phyloP scores from a whole-genome alignment of 257 asterid species.

The Galeopsis tetrahit region DNA sequence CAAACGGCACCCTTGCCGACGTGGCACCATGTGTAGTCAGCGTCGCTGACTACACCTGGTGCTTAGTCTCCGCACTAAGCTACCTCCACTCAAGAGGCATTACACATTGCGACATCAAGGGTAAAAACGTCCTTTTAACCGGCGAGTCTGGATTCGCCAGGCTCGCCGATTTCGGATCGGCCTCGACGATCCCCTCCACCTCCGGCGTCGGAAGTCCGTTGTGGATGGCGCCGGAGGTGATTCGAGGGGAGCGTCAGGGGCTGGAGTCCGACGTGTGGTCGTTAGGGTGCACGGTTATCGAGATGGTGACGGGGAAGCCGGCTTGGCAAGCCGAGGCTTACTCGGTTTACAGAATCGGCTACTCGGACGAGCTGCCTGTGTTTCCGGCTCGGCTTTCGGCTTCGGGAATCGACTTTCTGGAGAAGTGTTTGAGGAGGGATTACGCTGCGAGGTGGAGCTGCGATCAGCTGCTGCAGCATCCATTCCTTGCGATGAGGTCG shows the following conservation, averaged over 20 bases:
- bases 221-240: constrained; percentile 84
- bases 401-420: constrained; percentile 46
- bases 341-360: constrained; percentile 48
- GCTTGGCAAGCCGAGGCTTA: constrained; percentile 49
- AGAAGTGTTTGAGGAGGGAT: constrained; percentile 57
- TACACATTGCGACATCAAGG: constrained; percentile 68
- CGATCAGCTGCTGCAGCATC: constrained; percentile 67
- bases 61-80: constrained; percentile 55
- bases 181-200: constrained; percentile 28
- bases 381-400: constrained; percentile 48
- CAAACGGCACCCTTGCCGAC: constrained; percentile 57
- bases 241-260: constrained; percentile 62
- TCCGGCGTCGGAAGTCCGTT: constrained; percentile 53
- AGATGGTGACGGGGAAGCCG: constrained; percentile 66
- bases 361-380: constrained; percentile 53
- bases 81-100: constrained; percentile 61
- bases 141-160: constrained; percentile 39
- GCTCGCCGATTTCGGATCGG: constrained; percentile 73
- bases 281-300: constrained; percentile 67
- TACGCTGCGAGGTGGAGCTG: constrained; percentile 57
- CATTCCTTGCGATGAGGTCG: constrained; percentile 46
- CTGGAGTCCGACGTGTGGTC: constrained; percentile 79
- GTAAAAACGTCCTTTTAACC: constrained; percentile 57
- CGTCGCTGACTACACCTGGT: constrained; percentile 50
- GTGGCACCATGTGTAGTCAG: constrained; percentile 8